These are phyloP conservation scores for Solanum pennellii DNA, from an alignment of 257 asterid species.

Conservation along the genomic window DNA sequence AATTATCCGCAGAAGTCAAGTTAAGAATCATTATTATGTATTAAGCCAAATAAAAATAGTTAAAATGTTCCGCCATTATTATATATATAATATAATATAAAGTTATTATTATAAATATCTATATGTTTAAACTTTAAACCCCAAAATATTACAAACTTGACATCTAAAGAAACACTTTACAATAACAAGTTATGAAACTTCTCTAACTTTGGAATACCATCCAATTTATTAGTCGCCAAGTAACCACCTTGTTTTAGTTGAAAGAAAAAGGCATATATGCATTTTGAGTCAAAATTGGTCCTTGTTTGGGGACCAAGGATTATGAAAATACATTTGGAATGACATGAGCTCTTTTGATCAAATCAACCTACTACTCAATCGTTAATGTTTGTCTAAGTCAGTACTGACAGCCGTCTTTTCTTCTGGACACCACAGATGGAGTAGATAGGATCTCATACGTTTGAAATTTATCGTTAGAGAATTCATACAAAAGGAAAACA, in stretches of 20 bases:
- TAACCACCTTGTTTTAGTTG: not conserved
- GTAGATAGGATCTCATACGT: no score
- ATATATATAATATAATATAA: no score
- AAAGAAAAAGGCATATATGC: not conserved
- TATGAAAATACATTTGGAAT: not conserved
- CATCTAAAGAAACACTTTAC: not conserved
- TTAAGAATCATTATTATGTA: no score
- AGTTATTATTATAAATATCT: no score
- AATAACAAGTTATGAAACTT: no score
- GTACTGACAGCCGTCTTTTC: no score
- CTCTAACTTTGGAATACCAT: not conserved
- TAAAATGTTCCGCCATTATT: no score
- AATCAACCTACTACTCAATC: not conserved
- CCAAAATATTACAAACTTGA: not conserved
- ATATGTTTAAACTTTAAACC: not conserved
- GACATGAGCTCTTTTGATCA: not conserved
- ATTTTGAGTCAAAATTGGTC: not conserved
- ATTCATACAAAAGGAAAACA: not conserved
- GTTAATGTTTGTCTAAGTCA: not conserved
- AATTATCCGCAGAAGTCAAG: no score
- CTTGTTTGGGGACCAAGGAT: not conserved
- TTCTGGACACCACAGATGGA: no score
- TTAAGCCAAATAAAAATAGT: no score
- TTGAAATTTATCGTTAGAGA: not conserved
- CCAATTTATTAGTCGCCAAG: no score